Conservation (phyloP, 2,329 filamentous ascomycete genomes). For the Tolypocladium pustulatum region DNA sequence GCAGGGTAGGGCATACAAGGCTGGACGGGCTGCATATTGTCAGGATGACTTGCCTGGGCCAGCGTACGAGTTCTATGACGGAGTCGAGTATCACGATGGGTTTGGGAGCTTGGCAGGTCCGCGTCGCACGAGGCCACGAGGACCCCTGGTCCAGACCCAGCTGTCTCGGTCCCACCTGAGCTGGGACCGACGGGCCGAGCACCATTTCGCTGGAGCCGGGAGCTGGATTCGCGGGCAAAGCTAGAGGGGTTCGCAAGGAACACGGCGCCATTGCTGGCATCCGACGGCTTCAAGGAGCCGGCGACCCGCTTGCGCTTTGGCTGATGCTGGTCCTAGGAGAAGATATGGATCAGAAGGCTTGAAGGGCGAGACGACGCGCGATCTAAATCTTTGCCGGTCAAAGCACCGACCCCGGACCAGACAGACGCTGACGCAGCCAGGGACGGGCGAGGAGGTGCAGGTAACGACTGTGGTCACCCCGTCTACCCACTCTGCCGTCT, state of each 20-base stretch:
- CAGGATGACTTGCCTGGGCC: neutral
- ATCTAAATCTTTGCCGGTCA: neutral
- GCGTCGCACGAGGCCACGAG: slow-evolving; percentile 1
- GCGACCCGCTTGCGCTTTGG: neutral
- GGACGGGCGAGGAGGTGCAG: neutral
- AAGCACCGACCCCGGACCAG: slow-evolving; percentile 1
- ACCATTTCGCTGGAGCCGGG: neutral
- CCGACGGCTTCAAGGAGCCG: neutral
- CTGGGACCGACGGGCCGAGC: neutral
- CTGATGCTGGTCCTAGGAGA: neutral
- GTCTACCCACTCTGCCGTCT: neutral
- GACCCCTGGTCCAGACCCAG: neutral
- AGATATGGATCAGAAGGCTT: neutral
- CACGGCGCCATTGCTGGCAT: neutral
- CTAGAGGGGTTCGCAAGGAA: neutral
- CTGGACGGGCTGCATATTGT: neutral
- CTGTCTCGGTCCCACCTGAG: slow-evolving; percentile 2
- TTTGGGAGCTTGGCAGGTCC: neutral
- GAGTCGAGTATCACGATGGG: slow-evolving; percentile 2
- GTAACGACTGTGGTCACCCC: neutral
- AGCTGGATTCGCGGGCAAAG: neutral
- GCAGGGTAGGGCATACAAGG: neutral
- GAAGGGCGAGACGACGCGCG: neutral
- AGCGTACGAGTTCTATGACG: neutral
- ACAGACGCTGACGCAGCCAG: neutral